Evolutionary conservation across 2,329 filamentous ascomycete species (phyloP), one percentile per base, ranked within the genome.

Genomic region (Pestalotiopsis sp.): DNA sequence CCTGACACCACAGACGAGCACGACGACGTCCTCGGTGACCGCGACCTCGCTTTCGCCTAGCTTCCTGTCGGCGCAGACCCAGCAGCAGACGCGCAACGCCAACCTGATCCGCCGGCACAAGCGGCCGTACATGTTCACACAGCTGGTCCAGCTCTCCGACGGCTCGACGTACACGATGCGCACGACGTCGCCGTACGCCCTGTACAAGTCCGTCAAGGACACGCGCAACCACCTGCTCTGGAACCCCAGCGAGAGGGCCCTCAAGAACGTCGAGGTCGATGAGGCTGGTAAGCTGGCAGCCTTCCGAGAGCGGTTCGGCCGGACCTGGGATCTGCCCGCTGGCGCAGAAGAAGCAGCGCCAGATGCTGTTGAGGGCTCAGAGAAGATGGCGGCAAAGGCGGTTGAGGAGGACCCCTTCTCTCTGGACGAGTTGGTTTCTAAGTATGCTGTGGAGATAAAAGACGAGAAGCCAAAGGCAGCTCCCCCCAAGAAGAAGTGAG

Each of bases 91-190:
- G 78, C 91, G 94, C 70, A 90, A 94, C 79, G 96, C 96, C 66
- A 94, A 93, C 27, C 92, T 97, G 72, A 89, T 98, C 78, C 88
- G 88, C 71, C 93, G 96, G 17, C 94, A 94, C n/a, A 92, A 94
- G 77, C 90, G 95, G 5, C 95, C 96, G 57, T 98, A 98, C 86
- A 93, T 92, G 74, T 98, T 98, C 86, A 98, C 95, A n/a, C 96
- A 99, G 83, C 88, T 99, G 70, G 87, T 99, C 73, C 95, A 94
- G 66, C 91, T 98, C 72, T 93, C 92, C 56, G 96, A 99, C 84
- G 96, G 96, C 75, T 93, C 90, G 76, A 92, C 95, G 70, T 98
- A 90, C 82, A 90, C 92, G 63, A 87, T 91, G 77, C 92, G 92
- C 78, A 95, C 93, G 27, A 94, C 93, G 12, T 93, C 89, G 12